phyloP scores from a whole-genome alignment of 2,329 filamentous ascomycete species.

The Fusarium redolens region DNA sequence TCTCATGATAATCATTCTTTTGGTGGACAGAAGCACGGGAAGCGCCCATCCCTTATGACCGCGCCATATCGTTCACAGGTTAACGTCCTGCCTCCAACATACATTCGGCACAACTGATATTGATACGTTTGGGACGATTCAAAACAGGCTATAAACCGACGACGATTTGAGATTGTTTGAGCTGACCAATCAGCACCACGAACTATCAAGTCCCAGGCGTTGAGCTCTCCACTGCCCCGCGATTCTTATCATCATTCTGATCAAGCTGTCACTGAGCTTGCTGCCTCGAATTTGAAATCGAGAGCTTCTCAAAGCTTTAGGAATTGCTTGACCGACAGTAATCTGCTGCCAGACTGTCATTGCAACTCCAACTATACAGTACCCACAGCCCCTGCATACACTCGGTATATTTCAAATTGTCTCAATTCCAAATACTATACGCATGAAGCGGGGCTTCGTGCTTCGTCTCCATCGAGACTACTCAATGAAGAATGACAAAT shows the following conservation, averaged over 20 bases:
- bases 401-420: conserved; percentile 12
- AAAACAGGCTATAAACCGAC: conserved; percentile 22
- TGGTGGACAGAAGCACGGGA: background rate
- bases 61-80: background rate
- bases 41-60: background rate
- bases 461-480: conserved; percentile 26
- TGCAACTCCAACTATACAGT: background rate
- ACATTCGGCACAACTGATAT: background rate
- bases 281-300: background rate
- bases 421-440: conserved; percentile 32
- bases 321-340: background rate
- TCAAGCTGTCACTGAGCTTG: conserved; percentile 17
- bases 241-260: conserved; percentile 20
- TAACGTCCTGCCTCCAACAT: background rate
- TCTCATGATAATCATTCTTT: conserved; percentile 15
- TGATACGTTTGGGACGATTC: conserved; percentile 2
- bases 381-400: background rate
- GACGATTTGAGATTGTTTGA: conserved; percentile 1
- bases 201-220: background rate
- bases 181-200: conserved; percentile 26
- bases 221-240: conserved; percentile 37
- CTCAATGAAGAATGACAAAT: conserved; percentile 30
- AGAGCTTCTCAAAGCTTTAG: background rate
- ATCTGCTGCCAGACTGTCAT: background rate
- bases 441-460: conserved; percentile 28